Conservation (phyloP, 768 basidiomycete genomes). For the Mycena capillaripes region DNA sequence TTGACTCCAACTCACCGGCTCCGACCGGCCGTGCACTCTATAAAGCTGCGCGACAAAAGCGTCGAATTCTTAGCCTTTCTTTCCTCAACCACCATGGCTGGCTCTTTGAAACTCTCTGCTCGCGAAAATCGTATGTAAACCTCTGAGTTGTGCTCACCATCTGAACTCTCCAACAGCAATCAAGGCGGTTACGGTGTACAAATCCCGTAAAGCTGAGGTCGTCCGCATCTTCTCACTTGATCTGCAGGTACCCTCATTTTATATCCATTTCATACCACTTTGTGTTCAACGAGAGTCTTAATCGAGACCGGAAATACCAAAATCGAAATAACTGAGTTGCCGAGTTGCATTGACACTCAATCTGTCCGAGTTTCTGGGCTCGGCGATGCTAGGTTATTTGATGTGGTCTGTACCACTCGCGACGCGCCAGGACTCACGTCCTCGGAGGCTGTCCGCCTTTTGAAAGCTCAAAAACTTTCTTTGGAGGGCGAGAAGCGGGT, state of each 20-base stretch:
- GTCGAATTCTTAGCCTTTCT: background rate
- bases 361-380: constrained; percentile 68
- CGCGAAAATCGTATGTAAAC: constrained; percentile 23
- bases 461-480: constrained; percentile 50
- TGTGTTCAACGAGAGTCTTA: constrained; percentile 18
- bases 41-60: background rate
- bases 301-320: constrained; percentile 67
- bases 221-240: constrained; percentile 63
- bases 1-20: no score
- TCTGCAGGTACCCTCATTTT: constrained; percentile 58
- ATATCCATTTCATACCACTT: background rate
- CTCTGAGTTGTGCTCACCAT: background rate
- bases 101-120: constrained; percentile 31
- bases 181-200: constrained; percentile 70
- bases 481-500: constrained; percentile 56
- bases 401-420: constrained; percentile 64
- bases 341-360: constrained; percentile 64
- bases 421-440: constrained; percentile 35
- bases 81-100: constrained; percentile 9
- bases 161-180: constrained; percentile 45
- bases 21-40: no score
- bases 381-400: constrained; percentile 62
- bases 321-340: constrained; percentile 62
- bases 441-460: constrained; percentile 51
- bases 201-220: constrained; percentile 68